phyloP scores from a whole-genome alignment of 768 basidiomycete genomes.

The Suillus luteus region DNA sequence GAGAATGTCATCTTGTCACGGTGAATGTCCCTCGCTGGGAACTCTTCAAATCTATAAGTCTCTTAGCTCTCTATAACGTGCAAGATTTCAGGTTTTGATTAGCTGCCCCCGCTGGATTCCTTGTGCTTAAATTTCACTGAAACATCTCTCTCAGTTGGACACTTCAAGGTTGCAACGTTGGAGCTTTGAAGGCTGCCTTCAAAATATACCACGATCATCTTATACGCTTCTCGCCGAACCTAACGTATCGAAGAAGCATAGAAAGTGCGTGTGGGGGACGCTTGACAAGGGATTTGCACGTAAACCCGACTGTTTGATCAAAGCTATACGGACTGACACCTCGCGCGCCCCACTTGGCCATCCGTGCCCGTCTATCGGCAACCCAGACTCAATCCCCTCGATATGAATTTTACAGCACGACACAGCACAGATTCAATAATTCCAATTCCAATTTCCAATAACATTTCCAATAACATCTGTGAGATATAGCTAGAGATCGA shows the following conservation, averaged over 20 bases:
- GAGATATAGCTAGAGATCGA: too few species aligned
- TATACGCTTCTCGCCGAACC: not conserved
- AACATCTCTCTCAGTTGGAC: not conserved
- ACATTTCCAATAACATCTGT: too few species aligned
- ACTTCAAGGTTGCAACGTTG: not conserved
- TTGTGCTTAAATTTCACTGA: not conserved
- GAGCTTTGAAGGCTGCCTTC: not conserved
- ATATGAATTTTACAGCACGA: too few species aligned
- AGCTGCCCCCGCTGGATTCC: not conserved
- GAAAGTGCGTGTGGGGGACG: not conserved
- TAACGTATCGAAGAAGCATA: not conserved
- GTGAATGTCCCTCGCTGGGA: too few species aligned
- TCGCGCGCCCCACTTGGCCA: not conserved
- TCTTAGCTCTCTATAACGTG: too few species aligned
- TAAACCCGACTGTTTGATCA: not conserved
- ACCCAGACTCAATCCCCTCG: too few species aligned
- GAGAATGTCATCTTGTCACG: too few species aligned
- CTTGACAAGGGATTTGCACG: not conserved
- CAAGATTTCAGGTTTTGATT: not conserved
- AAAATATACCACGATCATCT: not conserved
- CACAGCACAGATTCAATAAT: too few species aligned
- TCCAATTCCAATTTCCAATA: too few species aligned
- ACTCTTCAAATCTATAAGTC: too few species aligned
- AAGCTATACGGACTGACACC: not conserved
- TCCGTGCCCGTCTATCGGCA: too few species aligned